These are phyloP conservation scores for Cyclanthera cordifolia DNA, from an alignment of 306 rosid species.

Conservation along the genomic window DNA sequence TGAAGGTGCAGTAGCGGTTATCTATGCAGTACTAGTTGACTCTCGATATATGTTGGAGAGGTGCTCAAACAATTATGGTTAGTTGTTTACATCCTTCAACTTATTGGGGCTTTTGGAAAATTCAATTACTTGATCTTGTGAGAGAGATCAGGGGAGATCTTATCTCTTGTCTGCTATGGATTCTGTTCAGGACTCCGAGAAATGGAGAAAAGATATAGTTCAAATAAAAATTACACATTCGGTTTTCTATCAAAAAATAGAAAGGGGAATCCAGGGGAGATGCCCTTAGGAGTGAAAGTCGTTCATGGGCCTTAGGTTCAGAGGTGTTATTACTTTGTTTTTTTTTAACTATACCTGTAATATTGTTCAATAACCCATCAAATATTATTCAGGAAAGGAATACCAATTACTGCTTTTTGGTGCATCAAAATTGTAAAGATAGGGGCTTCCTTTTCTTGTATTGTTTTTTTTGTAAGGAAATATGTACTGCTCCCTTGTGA, in stretches of 20 bases:
- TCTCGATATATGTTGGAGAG: constrained; percentile 90
- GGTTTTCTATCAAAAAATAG: background rate
- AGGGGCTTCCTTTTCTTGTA: background rate
- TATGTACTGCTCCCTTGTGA: too few relatives aligned
- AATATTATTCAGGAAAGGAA: background rate
- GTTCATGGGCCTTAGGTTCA: background rate
- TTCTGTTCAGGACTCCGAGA: too few relatives aligned
- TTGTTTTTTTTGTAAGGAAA: background rate
- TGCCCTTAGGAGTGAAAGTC: background rate
- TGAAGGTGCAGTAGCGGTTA: constrained; percentile 76
- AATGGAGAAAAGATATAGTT: too few relatives aligned
- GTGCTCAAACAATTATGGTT: constrained; percentile 83
- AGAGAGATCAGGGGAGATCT: background rate
- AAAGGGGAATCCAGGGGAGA: background rate
- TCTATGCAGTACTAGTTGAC: constrained; percentile 73
- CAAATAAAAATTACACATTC: too few relatives aligned
- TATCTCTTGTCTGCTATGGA: background rate
- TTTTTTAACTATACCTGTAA: background rate
- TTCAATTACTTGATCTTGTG: background rate
- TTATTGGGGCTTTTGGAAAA: background rate
- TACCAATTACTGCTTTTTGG: background rate
- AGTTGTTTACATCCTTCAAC: constrained; percentile 13
- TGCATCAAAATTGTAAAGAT: background rate
- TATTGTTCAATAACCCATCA: background rate
- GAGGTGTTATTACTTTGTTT: background rate